Evolutionary conservation across 2,329 filamentous ascomycete species (phyloP).

Genomic region (Metarhizium robertsii): DNA sequence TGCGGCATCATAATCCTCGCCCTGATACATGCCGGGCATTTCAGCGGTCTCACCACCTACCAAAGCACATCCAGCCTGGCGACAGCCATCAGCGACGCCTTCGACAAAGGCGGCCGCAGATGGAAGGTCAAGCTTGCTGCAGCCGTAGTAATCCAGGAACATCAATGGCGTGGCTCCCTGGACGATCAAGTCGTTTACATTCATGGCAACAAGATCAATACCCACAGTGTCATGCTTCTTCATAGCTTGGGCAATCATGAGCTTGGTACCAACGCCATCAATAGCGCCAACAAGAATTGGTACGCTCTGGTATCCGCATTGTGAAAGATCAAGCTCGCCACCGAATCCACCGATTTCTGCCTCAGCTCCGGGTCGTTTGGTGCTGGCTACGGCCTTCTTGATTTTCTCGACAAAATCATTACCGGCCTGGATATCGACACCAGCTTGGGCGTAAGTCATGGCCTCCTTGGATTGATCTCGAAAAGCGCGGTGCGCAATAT

Average conservation of each 20-base stretch:
- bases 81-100: slow-evolving; percentile 82
- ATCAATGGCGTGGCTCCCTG: slow-evolving; percentile 91
- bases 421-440: slow-evolving; percentile 88
- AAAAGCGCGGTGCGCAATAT: slow-evolving; percentile 77
- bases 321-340: slow-evolving; percentile 51
- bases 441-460: slow-evolving; percentile 86
- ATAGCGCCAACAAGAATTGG: slow-evolving; percentile 89
- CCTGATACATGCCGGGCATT: slow-evolving; percentile 91
- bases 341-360: slow-evolving; percentile 94
- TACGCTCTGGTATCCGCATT: slow-evolving; percentile 62
- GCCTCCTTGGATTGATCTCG: slow-evolving; percentile 36
- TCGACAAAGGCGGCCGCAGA: slow-evolving; percentile 79
- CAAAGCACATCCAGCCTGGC: slow-evolving; percentile 74
- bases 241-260: slow-evolving; percentile 88
- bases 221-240: slow-evolving; percentile 89
- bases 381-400: slow-evolving; percentile 80
- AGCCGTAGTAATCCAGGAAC: slow-evolving; percentile 97
- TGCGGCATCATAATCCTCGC: slow-evolving; percentile 85
- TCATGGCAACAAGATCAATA: slow-evolving; percentile 97
- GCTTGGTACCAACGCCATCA: slow-evolving; percentile 92
- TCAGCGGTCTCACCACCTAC: slow-evolving; percentile 98
- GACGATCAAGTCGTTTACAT: slow-evolving; percentile 94
- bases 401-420: slow-evolving; percentile 90
- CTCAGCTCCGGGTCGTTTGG: slow-evolving; percentile 76
- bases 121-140: slow-evolving; percentile 72